phyloP scores from a whole-genome alignment of 129 eudicot genomes.

The Centrapalus pauciflorus region DNA sequence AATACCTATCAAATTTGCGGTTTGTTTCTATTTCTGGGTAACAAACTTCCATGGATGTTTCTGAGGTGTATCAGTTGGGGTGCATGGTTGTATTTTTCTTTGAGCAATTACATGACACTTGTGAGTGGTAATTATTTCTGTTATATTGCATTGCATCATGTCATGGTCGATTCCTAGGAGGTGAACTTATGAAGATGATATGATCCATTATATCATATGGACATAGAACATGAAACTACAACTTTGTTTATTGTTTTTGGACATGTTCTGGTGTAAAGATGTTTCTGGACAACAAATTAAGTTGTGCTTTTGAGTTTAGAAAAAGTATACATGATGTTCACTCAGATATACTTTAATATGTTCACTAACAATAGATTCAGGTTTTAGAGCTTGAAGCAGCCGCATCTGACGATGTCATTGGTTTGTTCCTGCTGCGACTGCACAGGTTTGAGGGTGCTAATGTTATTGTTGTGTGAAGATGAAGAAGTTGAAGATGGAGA shows the following conservation, averaged over 20 bases:
- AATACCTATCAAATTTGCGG: conserved; percentile 3
- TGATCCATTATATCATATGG: conserved; percentile 5
- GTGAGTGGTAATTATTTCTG: conserved; percentile 29
- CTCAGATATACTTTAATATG: neutral
- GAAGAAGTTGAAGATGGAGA: conserved; percentile 27
- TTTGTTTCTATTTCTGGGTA: conserved; percentile 10
- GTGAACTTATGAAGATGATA: conserved; percentile 14
- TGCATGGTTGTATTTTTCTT: conserved; percentile 22
- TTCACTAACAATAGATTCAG: conserved; percentile 4
- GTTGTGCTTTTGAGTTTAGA: conserved; percentile 1
- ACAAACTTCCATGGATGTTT: neutral
- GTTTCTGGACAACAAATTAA: conserved; percentile 11
- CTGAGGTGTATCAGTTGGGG: conserved; percentile 7
- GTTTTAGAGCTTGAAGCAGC: conserved; percentile 49
- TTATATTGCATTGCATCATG: conserved; percentile 29
- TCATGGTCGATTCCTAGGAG: conserved; percentile 4
- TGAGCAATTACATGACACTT: conserved; percentile 18
- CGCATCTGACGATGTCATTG: conserved; percentile 26
- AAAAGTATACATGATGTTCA: neutral
- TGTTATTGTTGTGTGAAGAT: neutral
- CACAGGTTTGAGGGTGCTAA: conserved; percentile 1
- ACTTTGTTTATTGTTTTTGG: conserved; percentile 8
- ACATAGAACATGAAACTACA: conserved; percentile 7
- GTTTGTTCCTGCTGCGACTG: neutral
- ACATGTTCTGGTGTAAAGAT: neutral